Evolutionary conservation across 306 rosid genomes (phyloP).

Genomic region (Ochetophila trinervis): DNA sequence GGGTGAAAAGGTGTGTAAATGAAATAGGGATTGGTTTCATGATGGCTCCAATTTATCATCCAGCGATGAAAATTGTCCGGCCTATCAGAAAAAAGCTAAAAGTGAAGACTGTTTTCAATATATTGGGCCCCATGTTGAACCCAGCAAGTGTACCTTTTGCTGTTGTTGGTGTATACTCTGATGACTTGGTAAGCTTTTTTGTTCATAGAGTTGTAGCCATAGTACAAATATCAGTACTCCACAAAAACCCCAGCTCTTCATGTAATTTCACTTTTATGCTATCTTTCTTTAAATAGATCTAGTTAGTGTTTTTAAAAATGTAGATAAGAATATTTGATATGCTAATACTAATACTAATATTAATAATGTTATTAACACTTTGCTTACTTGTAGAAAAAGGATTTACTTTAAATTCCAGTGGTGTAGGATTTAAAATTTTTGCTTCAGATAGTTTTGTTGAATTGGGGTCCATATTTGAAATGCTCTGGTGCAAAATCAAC

Average conservation of each 20-base stretch:
- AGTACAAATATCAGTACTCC: background rate
- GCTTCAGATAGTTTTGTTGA: background rate
- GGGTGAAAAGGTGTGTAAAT: slow-evolving; percentile 57
- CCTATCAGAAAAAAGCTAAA: slow-evolving; percentile 78
- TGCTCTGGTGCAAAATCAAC: background rate
- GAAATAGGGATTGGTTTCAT: slow-evolving; percentile 93
- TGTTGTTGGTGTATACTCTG: slow-evolving; percentile 87
- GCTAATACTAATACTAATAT: too few species aligned
- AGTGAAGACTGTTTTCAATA: slow-evolving; percentile 79
- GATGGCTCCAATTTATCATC: slow-evolving; percentile 90
- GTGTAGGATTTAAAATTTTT: background rate
- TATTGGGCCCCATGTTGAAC: slow-evolving; percentile 93
- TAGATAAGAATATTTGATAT: background rate
- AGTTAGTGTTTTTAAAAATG: too few species aligned
- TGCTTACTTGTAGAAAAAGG: background rate
- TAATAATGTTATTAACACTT: too few species aligned
- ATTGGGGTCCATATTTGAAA: background rate
- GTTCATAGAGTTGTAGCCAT: background rate
- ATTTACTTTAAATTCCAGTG: background rate
- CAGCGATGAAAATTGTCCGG: slow-evolving; percentile 79
- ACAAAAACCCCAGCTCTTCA: background rate
- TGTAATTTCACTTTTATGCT: background rate
- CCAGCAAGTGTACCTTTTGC: slow-evolving; percentile 87
- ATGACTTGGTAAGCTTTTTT: slow-evolving; percentile 61
- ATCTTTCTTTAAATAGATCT: too few species aligned